Evolutionary conservation across 1,284 basidiomycete genomes (phyloP), one percentile per base, ranked within the genome.

Genomic region (Schizophyllum amplum): DNA sequence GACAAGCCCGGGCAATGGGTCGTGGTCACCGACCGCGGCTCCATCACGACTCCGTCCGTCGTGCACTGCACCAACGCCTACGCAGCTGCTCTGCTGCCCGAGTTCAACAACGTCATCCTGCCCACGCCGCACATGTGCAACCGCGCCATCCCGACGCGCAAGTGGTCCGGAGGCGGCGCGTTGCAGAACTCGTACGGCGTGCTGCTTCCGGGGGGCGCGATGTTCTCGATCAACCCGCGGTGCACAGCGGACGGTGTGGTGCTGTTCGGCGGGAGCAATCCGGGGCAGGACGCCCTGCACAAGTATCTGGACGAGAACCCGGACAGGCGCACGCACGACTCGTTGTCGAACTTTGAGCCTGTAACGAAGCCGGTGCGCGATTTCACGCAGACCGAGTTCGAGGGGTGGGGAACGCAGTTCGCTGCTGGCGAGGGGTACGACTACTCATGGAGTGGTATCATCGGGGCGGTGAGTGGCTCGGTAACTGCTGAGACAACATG

Each of bases 31-130:
- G 57, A 56, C 17, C 63, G 68, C 53, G 69, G 69, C 15, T 48
- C 42, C 24, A 56, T 70, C 5, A n/a, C 22, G 0, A 66, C 70
- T 0, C 55, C 59, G 1, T 67, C 66, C 20, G 65, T 75, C 9
- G 63, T 75, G 0, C 72, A 72, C 50, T 71, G 72, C 0, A 73
- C 72, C 4, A 75, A 75, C 59, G 72, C 66, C 2, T 74, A 71
- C 56, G 69, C 68, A 2, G 68, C 68, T 13, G 51, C 56, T 6
- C 25, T 67, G 46, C 60, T 65, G 0, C 64, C 65, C 3, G 53
- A 58, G 5, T 63, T 65, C 47, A 55, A 57, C 13, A 52, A 53
- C 4, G 57, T 57, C 25, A 61, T 64, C 26, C 55, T 56, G 21
- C 63, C 63, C 13, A 59, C 59, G 20, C 57, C 60, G 47, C 57